Conservation (phyloP, 1,284 basidiomycete species). For the Cutaneotrichosporon dermatis region DNA sequence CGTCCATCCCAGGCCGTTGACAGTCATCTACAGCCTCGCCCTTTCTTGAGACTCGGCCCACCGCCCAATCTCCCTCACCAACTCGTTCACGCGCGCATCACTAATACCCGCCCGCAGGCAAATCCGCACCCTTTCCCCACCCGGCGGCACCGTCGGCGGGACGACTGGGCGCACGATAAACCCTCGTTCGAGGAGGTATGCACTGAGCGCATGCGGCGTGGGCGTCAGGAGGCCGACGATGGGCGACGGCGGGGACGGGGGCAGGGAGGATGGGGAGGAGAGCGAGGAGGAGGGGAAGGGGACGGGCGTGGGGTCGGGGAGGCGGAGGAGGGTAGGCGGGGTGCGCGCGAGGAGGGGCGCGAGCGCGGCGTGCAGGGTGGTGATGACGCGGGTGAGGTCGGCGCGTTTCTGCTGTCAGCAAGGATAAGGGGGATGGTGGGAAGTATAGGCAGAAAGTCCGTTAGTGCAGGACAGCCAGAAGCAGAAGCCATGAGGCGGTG, state of each 20-base stretch:
- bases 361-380: slow-evolving; percentile 25
- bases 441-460: too few relatives aligned
- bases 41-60: slow-evolving; percentile 26
- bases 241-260: slow-evolving; percentile 51
- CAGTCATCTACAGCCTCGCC: neutral
- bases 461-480: too few relatives aligned
- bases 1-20: too few relatives aligned
- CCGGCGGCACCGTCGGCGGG: slow-evolving; percentile 46
- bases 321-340: slow-evolving; percentile 27
- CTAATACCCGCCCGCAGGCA: slow-evolving; percentile 44
- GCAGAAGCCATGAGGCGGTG: too few relatives aligned
- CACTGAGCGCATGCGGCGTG: slow-evolving; percentile 55
- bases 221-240: slow-evolving; percentile 82
- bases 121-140: slow-evolving; percentile 45
- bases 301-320: slow-evolving; percentile 24
- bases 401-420: slow-evolving; percentile 5
- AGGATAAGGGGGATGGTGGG: too few relatives aligned
- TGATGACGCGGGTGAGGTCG: neutral
- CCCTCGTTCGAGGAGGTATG: slow-evolving; percentile 36
- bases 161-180: slow-evolving; percentile 47
- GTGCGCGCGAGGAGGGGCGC: slow-evolving; percentile 23
- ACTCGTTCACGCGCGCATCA: slow-evolving; percentile 20
- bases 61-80: slow-evolving; percentile 28
- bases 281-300: slow-evolving; percentile 16
- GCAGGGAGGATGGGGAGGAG: neutral